A percentile compares a stretch with the other conserved stretches of the same genome.
Conservation (phyloP, 2,329 filamentous ascomycete genomes). For the Fusarium sulawesiense region DNA sequence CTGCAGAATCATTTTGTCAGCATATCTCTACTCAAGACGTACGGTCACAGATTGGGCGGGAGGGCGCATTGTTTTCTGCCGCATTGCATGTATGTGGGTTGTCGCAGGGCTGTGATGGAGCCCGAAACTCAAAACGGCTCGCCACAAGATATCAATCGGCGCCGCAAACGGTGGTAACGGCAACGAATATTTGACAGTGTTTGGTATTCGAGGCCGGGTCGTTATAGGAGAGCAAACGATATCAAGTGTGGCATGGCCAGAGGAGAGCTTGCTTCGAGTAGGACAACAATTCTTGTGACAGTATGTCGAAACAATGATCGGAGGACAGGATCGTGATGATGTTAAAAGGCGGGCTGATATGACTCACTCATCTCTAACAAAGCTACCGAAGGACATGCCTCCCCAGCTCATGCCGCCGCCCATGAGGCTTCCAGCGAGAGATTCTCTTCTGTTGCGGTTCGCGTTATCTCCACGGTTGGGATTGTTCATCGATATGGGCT, state of each 20-base stretch:
- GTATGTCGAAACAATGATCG: constrained; percentile 12
- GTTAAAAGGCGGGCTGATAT: constrained; percentile 17
- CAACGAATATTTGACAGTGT: not conserved
- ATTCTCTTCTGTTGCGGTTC: constrained; percentile 69
- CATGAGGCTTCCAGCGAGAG: constrained; percentile 72
- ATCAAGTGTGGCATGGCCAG: not conserved
- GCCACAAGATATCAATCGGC: constrained; percentile 29
- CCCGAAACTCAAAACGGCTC: constrained; percentile 40
- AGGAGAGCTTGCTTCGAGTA: not conserved
- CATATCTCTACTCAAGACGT: constrained; percentile 14
- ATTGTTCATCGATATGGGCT: constrained; percentile 75
- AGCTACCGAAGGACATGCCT: constrained; percentile 94
- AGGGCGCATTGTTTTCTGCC: constrained; percentile 27
- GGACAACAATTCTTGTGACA: not conserved
- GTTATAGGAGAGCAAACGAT: not conserved
- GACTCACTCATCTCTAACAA: constrained; percentile 96
- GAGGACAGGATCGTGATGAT: constrained; percentile 11
- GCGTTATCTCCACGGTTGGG: constrained; percentile 67
- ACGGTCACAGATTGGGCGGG: not conserved
- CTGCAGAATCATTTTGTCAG: constrained; percentile 60
- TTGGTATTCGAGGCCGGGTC: not conserved
- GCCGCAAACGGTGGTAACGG: constrained; percentile 10
- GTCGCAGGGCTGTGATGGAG: constrained; percentile 31
- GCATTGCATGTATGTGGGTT: constrained; percentile 21
- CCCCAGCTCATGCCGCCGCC: constrained; percentile 96